Percentiles rank a stretch among this genome's conserved stretches.
These are phyloP conservation scores for Rhodotorula kratochvilovae DNA, from an alignment of 768 basidiomycete genomes.

Conservation along the genomic window DNA sequence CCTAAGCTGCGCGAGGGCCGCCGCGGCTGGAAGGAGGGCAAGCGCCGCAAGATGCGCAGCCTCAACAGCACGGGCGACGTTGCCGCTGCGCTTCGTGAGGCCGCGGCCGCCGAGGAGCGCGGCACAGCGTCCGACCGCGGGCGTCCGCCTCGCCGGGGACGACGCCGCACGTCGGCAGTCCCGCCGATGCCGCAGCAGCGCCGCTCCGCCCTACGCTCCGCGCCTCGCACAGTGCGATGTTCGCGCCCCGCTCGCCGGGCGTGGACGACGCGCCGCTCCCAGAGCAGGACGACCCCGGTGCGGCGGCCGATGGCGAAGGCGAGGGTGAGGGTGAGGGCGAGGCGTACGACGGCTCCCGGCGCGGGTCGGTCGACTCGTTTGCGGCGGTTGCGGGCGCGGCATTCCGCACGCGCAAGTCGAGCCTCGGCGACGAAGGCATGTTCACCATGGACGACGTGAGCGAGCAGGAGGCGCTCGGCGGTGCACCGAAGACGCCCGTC, in stretches of 20 bases:
- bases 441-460: slow-evolving; percentile 38
- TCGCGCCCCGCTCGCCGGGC: neutral
- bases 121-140: slow-evolving; percentile 6
- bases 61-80: slow-evolving; percentile 17
- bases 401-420: neutral
- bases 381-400: neutral
- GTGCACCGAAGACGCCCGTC: neutral
- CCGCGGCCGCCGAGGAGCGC: neutral
- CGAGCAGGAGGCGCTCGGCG: slow-evolving; percentile 4
- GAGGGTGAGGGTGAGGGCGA: neutral
- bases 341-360: neutral
- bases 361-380: neutral
- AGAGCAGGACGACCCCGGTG: neutral
- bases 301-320: neutral
- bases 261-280: too few species aligned
- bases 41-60: slow-evolving; percentile 13
- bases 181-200: neutral
- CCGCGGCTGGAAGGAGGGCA: slow-evolving; percentile 40
- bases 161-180: neutral
- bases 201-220: slow-evolving; percentile 12
- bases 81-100: neutral
- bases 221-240: slow-evolving; percentile 14
- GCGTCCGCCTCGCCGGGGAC: neutral
- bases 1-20: slow-evolving; percentile 53
- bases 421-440: slow-evolving; percentile 23